Evolutionary conservation across 352 stramenopile species (phyloP).

Genomic region (Plasmopara muralis): DNA sequence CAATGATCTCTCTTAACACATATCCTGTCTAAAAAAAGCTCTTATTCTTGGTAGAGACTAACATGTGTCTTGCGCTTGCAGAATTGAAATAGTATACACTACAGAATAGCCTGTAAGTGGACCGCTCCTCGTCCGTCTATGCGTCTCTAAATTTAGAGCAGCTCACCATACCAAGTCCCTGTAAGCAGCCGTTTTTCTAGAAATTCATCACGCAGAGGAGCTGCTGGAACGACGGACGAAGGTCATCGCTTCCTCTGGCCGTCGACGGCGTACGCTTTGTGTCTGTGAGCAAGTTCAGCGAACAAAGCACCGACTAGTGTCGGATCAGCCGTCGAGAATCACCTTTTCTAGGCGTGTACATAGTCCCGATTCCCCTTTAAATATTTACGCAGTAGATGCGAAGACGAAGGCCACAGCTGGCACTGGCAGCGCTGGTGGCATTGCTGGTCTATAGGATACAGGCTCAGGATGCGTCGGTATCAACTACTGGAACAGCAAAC

Average conservation of each 20-base stretch:
- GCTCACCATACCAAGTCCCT: slow-evolving; percentile 16
- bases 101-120: not conserved
- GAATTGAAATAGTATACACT: slow-evolving; percentile 1
- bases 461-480: slow-evolving; percentile 11
- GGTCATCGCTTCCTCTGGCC: slow-evolving; percentile 23
- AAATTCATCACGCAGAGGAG: slow-evolving; percentile 22
- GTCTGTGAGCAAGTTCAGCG: slow-evolving; percentile 4
- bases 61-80: not conserved
- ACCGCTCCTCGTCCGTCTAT: slow-evolving; percentile 12
- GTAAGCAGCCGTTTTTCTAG: slow-evolving; percentile 22
- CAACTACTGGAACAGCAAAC: slow-evolving; percentile 4
- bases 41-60: not conserved
- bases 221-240: slow-evolving; percentile 19
- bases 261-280: slow-evolving; percentile 5
- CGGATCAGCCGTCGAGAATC: slow-evolving; percentile 7
- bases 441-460: slow-evolving; percentile 15
- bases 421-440: slow-evolving; percentile 11
- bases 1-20: slow-evolving; percentile 3
- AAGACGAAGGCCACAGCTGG: slow-evolving; percentile 28
- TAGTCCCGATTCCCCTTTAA: not conserved
- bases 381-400: slow-evolving; percentile 10
- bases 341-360: slow-evolving; percentile 12
- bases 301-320: slow-evolving; percentile 11
- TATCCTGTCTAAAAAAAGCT: not conserved
- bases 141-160: slow-evolving; percentile 19